Conservation (phyloP, 768 basidiomycete species). For the Scleroderma bovista region DNA sequence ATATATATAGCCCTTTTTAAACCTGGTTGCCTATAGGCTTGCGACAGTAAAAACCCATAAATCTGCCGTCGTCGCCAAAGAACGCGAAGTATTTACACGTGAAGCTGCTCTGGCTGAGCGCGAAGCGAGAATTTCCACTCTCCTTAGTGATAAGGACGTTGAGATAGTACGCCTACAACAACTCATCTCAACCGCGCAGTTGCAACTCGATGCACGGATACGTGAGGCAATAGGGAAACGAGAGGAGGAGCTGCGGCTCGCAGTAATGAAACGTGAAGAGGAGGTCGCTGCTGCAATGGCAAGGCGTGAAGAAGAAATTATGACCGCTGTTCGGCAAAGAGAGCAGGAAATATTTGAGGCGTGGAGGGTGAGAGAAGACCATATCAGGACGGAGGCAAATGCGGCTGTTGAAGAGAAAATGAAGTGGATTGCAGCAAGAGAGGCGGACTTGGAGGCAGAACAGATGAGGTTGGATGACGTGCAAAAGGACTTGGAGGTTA, state of each 20-base stretch:
- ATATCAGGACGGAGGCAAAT: constrained; percentile 47
- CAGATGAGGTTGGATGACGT: constrained; percentile 43
- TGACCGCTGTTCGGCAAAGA: constrained; percentile 57
- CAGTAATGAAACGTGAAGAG: constrained; percentile 63
- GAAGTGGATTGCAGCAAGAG: constrained; percentile 44
- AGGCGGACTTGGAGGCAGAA: constrained; percentile 50
- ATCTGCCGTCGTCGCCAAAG: constrained; percentile 46
- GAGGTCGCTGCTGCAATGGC: constrained; percentile 64
- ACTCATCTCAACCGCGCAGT: constrained; percentile 34
- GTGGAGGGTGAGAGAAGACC: constrained; percentile 48
- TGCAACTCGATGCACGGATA: constrained; percentile 41
- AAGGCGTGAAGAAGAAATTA: constrained; percentile 64
- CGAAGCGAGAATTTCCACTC: constrained; percentile 44
- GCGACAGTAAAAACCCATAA: constrained; percentile 61
- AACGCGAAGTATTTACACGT: constrained; percentile 57
- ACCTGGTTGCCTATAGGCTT: constrained; percentile 38
- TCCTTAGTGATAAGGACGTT: constrained; percentile 52
- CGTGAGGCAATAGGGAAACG: constrained; percentile 55
- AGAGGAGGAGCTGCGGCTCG: constrained; percentile 63
- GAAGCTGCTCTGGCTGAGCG: constrained; percentile 51
- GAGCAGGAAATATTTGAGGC: constrained; percentile 61
- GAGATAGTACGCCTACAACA: constrained; percentile 51
- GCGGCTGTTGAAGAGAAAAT: constrained; percentile 33
- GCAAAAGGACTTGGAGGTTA: constrained; percentile 46
- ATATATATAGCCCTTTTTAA: background rate